Evolutionary conservation across 306 rosid genomes (phyloP).

Genomic region (Vigna angularis): DNA sequence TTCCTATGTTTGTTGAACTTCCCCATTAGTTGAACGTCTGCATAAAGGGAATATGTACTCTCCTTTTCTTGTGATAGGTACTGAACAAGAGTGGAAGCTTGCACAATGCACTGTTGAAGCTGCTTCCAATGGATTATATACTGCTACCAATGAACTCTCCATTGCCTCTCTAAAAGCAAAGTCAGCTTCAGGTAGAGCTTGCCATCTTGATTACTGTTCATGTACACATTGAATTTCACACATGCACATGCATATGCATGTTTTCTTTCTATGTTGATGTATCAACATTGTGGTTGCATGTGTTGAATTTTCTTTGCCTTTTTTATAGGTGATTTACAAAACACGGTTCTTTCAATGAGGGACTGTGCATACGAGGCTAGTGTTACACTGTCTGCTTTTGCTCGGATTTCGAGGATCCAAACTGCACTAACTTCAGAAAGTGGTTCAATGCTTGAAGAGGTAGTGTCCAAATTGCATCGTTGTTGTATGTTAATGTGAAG

Average conservation of each 20-base stretch:
- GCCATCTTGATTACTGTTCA: constrained; percentile 29
- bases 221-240: constrained; percentile 28
- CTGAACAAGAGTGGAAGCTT: constrained; percentile 96
- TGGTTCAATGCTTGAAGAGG: constrained; percentile 99
- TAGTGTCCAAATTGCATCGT: constrained; percentile 45
- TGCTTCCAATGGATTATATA: constrained; percentile 79
- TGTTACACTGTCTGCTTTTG: constrained; percentile 75
- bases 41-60: constrained; percentile 34
- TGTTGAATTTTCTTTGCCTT: constrained; percentile 38
- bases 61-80: constrained; percentile 65
- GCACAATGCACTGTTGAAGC: constrained; percentile 88
- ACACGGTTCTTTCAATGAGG: constrained; percentile 85
- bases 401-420: constrained; percentile 75
- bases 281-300: constrained; percentile 22
- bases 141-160: constrained; percentile 76
- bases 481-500: constrained; percentile 21
- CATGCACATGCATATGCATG: constrained; percentile 36
- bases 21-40: constrained; percentile 29
- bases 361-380: constrained; percentile 83
- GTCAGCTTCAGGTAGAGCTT: constrained; percentile 83
- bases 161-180: constrained; percentile 82
- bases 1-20: constrained; percentile 31
- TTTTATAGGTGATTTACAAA: constrained; percentile 77
- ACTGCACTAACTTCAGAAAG: constrained; percentile 97
- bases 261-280: constrained; percentile 23